Percentiles rank a stretch among this genome's conserved stretches.
These are phyloP conservation scores for Trypanosoma lewisi DNA, from an alignment of 208 protist species.

Conservation along the genomic window DNA sequence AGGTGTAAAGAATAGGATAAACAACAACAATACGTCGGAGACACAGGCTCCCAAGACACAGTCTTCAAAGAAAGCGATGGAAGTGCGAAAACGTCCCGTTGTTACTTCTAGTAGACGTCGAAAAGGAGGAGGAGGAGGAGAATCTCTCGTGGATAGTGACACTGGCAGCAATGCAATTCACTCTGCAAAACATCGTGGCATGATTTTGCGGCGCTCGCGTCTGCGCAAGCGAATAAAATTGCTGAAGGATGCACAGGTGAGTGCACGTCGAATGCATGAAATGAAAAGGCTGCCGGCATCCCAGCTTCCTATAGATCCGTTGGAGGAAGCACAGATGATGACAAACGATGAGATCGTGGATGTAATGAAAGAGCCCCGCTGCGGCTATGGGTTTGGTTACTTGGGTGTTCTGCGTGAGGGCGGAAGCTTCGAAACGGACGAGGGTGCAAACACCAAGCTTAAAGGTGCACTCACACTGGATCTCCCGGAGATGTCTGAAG, in stretches of 20 bases:
- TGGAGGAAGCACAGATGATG: conserved; percentile 28
- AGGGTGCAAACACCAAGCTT: conserved; percentile 48
- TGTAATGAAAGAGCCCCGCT: conserved; percentile 39
- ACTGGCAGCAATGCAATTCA: conserved; percentile 11
- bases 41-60: neutral
- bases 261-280: conserved; percentile 28
- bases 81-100: conserved; percentile 9
- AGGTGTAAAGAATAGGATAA: conserved; percentile 9
- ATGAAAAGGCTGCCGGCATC: conserved; percentile 47
- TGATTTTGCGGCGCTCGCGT: conserved; percentile 20
- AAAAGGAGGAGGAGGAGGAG: conserved; percentile 6
- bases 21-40: neutral
- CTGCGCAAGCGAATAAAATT: conserved; percentile 46
- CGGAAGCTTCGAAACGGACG: conserved; percentile 75
- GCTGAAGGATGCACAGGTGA: conserved; percentile 34
- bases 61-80: conserved; percentile 9
- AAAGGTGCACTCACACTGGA: conserved; percentile 55
- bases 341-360: conserved; percentile 20
- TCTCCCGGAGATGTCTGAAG: conserved; percentile 30
- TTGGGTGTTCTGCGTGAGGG: conserved; percentile 68
- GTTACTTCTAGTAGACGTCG: conserved; percentile 5
- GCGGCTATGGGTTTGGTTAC: conserved; percentile 83
- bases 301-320: conserved; percentile 43
- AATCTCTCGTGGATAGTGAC: conserved; percentile 16
- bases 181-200: conserved; percentile 30